phyloP scores from a whole-genome alignment of 2,329 filamentous ascomycete species.

The Aureobasidium sp. region DNA sequence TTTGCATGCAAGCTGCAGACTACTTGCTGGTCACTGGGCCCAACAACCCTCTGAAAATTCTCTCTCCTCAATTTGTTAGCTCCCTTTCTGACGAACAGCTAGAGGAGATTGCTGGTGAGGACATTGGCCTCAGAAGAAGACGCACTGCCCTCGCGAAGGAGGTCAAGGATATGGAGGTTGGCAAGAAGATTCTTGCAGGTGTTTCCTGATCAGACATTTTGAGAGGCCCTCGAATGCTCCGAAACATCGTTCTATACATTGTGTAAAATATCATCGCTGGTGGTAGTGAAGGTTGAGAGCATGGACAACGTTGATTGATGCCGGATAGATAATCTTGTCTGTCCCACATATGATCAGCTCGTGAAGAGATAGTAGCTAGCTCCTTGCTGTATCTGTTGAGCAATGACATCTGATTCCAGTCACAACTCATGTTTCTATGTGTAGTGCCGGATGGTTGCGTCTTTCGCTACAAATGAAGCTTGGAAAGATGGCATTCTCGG shows the following conservation, averaged over 20 bases:
- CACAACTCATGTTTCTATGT: not conserved
- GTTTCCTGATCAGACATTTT: not conserved
- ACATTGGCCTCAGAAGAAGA: conserved; percentile 33
- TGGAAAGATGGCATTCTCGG: not conserved
- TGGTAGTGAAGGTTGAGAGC: not conserved
- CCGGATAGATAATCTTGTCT: not conserved
- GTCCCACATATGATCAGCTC: not conserved
- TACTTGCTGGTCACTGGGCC: conserved; percentile 46
- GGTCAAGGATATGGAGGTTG: conserved; percentile 31
- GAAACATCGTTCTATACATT: not conserved
- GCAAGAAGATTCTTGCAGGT: conserved; percentile 12
- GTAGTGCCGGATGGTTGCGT: not conserved
- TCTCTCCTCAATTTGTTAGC: conserved; percentile 47
- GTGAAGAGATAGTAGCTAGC: not conserved
- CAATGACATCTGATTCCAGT: not conserved
- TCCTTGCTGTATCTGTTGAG: not conserved
- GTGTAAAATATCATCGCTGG: no score
- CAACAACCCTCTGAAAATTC: conserved; percentile 45
- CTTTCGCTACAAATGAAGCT: not conserved
- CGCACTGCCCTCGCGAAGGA: conserved; percentile 41
- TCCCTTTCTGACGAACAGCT: conserved; percentile 44
- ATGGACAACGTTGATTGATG: not conserved
- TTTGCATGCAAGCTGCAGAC: conserved; percentile 53
- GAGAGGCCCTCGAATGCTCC: not conserved
- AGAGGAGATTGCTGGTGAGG: conserved; percentile 53